These are phyloP conservation scores for Kwoniella sp. DNA, from an alignment of 768 basidiomycete species.

Conservation along the genomic window DNA sequence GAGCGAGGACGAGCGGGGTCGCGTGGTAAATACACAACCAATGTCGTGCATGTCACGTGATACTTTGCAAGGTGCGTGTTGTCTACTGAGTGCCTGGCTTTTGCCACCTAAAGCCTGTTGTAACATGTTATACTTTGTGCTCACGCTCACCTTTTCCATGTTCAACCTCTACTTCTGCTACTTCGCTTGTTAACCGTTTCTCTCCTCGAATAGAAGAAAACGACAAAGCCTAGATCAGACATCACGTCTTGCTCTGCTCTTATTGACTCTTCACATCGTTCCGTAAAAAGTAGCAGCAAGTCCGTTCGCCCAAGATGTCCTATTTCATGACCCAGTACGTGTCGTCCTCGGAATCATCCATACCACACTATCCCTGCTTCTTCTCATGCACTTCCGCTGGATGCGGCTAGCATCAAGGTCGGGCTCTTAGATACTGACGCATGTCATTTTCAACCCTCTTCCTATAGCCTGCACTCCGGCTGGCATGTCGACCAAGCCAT, in stretches of 20 bases:
- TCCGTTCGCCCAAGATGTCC: conserved; percentile 44
- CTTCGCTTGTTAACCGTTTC: too few relatives aligned
- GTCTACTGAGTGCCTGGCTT: conserved; percentile 1
- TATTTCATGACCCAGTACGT: conserved; percentile 57
- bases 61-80: not conserved
- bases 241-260: too few relatives aligned
- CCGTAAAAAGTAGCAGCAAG: not conserved
- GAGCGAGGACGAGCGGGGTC: not conserved
- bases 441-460: not conserved
- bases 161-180: too few relatives aligned
- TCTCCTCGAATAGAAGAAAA: too few relatives aligned
- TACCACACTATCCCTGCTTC: not conserved
- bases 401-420: too few relatives aligned
- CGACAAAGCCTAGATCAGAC: too few relatives aligned
- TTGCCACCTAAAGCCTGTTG: conserved; percentile 3
- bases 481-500: conserved; percentile 99
- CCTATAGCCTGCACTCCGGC: conserved; percentile 58
- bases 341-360: not conserved
- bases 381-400: not conserved
- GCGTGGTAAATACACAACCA: not conserved
- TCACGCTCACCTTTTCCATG: too few relatives aligned
- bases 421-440: too few relatives aligned
- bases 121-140: too few relatives aligned
- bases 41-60: not conserved
- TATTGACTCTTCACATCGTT: too few relatives aligned